phyloP scores from a whole-genome alignment of 1,284 basidiomycete species.

The Kwoniella shivajii region DNA sequence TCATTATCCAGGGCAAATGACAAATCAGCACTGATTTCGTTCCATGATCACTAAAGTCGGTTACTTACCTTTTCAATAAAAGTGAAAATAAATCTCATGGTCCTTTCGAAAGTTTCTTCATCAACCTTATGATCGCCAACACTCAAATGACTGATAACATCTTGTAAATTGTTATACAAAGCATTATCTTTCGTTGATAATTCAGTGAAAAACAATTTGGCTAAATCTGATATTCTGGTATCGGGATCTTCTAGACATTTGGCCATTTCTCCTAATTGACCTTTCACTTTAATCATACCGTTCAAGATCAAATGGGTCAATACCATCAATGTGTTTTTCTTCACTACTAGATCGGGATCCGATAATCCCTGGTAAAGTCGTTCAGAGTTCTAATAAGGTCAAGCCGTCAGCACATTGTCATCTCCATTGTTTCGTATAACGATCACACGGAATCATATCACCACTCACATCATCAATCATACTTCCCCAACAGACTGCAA shows the following conservation, averaged over 20 bases:
- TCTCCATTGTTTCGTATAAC: neutral
- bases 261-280: conserved; percentile 98
- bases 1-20: neutral
- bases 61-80: conserved; percentile 87
- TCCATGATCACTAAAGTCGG: neutral
- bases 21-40: neutral
- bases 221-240: conserved; percentile 82
- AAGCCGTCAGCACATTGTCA: neutral
- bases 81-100: conserved; percentile 92
- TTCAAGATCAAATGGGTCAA: conserved; percentile 96
- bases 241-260: conserved; percentile 98
- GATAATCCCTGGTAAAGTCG: conserved; percentile 91
- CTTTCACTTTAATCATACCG: conserved; percentile 99
- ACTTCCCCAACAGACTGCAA: conserved; percentile 93
- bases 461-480: conserved; percentile 78
- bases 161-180: conserved; percentile 97
- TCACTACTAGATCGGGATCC: conserved; percentile 83
- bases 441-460: neutral
- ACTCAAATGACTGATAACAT: conserved; percentile 92
- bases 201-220: conserved; percentile 96
- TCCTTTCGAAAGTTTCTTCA: conserved; percentile 87
- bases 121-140: conserved; percentile 92
- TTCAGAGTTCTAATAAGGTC: conserved; percentile 68
- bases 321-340: conserved; percentile 99
- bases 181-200: conserved; percentile 96